Evolutionary conservation across 345 rosid genomes (phyloP), one percentile per base, ranked within the genome.

Genomic region (Lepidium sativum): DNA sequence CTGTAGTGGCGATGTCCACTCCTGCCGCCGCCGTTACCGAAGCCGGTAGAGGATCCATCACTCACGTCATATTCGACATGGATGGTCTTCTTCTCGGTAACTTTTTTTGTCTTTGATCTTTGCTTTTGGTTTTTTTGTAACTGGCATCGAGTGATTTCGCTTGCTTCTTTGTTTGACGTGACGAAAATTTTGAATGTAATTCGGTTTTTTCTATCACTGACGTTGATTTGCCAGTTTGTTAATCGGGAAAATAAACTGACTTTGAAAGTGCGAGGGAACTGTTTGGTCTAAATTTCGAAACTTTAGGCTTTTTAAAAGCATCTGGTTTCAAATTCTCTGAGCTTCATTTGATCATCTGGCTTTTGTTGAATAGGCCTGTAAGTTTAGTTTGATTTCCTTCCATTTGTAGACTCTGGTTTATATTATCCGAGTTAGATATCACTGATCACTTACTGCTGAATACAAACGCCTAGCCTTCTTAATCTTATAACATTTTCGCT

Each of bases 21-120:
- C 38, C 64, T 10, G 9, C 74, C 37, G 25, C 68, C 43, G 33
- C 47, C 3, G 25, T 52, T 62, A 40, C 68, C 48, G 79, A 60
- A 53, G 10, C 69, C 74, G 17, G 54, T 8, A 76, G 79, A 72
- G 81, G 75, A 39, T 72, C 83, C 20, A 80, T 87, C 73, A 87
- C 95, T 60, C 97, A 89, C 74, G 91, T 87, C 76, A 63, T 92
- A 74, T 89, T 92, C 81, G 98, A 92, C 84, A 89, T 92, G 98
- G 98, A 92, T 65, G 98, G 98, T 55, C 95, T 89, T 71, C 80
- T 92, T 49, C 91, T 92, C 34, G 96, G 97, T 85, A 79, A 60
- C 53, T n/a, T 37, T 6, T n/a, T 0, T n/a, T 13, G 14, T 39
- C 44, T 34, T 13, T 13, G 8, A 7, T 17, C 6, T 27, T 27